Evolutionary conservation across 2,329 filamentous ascomycete species (phyloP), one percentile per base, ranked within the genome.

Genomic region (Hypoxylon sp.): DNA sequence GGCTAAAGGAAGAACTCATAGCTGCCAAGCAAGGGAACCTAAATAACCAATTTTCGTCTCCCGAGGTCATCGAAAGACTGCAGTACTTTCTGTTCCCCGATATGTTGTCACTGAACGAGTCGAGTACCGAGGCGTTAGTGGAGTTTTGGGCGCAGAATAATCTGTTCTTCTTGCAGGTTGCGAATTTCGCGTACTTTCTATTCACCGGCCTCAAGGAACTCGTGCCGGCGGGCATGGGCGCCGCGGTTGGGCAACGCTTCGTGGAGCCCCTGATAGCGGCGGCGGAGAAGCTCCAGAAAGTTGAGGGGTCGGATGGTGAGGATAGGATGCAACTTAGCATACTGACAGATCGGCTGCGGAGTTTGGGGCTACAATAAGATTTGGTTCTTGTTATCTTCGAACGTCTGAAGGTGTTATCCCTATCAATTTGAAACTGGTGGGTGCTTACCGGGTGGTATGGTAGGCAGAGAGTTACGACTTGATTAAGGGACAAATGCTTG

Each of bases 1-100:
- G 89, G 89, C 78, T 90, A 34, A 85, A 87, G 59, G 89, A 90
- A 71, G 89, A 91, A 74, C 79, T 90, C 14, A 81, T 89, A 7
- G 76, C 81, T 3, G 84, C 86, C 2, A 78, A 60, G 53, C 62
- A 76, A 28, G 71, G 69, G 1, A 74, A 74, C 38, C 67, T 74
- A 30, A 70, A 78, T 5, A 79, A 77, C 60, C 67, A 75, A 4
- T 91, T 91, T 75, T 78, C 83, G 10, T 83, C 81, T 3, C 79
- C 85, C 0, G 85, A 87, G 14, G 86, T 86, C 46, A 79, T 91
- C 19, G 86, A 89, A 45, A 82, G 83, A 19, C 81, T 89, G n/a
- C 87, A 90, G 73, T 88, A 90, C 72, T 83, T 83, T 49, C 77
- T 90, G 14, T 91, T 91, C 72, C 88, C 88, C 1, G 82, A 86